Evolutionary conservation across 1,284 basidiomycete genomes (phyloP).

Genomic region (Athelia sp.): DNA sequence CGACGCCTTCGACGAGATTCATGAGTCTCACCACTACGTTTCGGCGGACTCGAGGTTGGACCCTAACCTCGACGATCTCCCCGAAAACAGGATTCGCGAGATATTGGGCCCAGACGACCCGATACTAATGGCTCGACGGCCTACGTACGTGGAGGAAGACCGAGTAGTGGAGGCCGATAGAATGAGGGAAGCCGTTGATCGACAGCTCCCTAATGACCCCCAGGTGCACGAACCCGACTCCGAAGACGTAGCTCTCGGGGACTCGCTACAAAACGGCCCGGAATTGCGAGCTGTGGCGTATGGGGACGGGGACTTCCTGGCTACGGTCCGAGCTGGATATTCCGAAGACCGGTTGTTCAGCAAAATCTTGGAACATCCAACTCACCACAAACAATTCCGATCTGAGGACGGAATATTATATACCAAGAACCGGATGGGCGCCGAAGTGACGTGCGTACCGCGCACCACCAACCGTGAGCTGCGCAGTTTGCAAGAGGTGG

Average conservation of each 20-base stretch:
- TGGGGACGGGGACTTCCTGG: conserved; percentile 8
- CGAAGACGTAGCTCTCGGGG: background rate
- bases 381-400: conserved; percentile 1
- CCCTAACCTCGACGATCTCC: conserved; percentile 15
- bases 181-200: background rate
- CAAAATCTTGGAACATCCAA: conserved; percentile 2
- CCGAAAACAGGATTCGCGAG: conserved; percentile 6
- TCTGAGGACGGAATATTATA: conserved; percentile 6
- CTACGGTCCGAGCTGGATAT: background rate
- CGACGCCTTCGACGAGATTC: conserved; percentile 6
- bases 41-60: conserved; percentile 18
- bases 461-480: conserved; percentile 3
- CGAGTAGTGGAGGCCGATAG: conserved; percentile 3
- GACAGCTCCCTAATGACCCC: too few species aligned
- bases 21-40: background rate
- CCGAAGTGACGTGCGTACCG: conserved; percentile 18
- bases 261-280: too few species aligned
- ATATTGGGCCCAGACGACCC: background rate
- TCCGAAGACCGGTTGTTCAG: conserved; percentile 6
- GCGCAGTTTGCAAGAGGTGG: conserved; percentile 12
- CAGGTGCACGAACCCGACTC: too few species aligned
- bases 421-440: conserved; percentile 7
- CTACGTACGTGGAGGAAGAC: background rate
- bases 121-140: background rate
- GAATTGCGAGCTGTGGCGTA: background rate